phyloP scores from a whole-genome alignment of 2,329 filamentous ascomycete species.

The Aspergillus nomiae region DNA sequence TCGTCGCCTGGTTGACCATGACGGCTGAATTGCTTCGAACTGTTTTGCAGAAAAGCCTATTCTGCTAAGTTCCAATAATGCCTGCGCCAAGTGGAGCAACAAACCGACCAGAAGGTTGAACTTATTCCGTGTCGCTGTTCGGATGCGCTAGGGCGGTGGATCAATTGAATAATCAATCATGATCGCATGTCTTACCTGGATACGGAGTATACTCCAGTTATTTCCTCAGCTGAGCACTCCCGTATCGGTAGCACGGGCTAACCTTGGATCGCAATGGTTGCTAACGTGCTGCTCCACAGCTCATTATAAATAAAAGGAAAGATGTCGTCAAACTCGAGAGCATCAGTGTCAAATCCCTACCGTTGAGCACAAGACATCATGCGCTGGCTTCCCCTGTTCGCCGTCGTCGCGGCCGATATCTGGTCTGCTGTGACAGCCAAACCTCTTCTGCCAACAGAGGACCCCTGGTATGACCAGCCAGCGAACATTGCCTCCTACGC shows the following conservation, averaged over 20 bases:
- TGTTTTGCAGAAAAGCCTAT: neutral
- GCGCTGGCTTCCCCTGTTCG: neutral
- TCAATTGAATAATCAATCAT: neutral
- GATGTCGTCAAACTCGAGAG: neutral
- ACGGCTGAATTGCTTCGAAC: neutral
- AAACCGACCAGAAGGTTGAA: neutral
- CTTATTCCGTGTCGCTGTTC: neutral
- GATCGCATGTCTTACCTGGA: neutral
- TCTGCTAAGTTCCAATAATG: neutral
- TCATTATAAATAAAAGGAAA: neutral
- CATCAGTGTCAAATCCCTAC: neutral
- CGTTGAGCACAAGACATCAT: neutral
- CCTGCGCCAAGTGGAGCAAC: neutral
- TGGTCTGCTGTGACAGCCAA: neutral
- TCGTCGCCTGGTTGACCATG: neutral
- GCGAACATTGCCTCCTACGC: slow-evolving; percentile 16
- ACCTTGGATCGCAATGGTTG: neutral
- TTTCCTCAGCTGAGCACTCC: neutral
- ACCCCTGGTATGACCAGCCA: slow-evolving; percentile 20
- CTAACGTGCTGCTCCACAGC: neutral
- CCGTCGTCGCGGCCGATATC: neutral
- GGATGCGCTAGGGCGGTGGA: neutral
- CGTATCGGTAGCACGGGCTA: neutral
- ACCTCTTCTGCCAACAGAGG: slow-evolving; percentile 14
- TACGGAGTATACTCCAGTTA: neutral